Conservation (phyloP, 2,329 filamentous ascomycete species). For the Stemphylium lycopersici region DNA sequence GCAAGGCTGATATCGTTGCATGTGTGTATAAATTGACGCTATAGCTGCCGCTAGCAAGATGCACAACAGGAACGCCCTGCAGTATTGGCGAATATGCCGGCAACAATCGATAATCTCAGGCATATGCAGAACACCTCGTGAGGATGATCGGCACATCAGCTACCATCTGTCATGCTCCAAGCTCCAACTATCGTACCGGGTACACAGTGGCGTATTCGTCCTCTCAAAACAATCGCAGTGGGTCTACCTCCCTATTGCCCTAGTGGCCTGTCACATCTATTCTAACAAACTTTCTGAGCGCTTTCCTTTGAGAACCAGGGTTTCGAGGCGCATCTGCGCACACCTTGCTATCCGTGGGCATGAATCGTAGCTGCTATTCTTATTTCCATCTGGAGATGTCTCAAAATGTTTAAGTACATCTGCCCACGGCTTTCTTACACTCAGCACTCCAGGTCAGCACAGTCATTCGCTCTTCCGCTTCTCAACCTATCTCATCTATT, state of each 20-base stretch:
- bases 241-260: constrained; percentile 23
- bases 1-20: not conserved
- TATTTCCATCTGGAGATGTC: constrained; percentile 3
- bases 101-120: not conserved
- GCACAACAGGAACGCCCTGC: constrained; percentile 1
- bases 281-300: constrained; percentile 10
- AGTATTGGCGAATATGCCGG: not conserved
- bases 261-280: constrained; percentile 23
- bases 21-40: not conserved
- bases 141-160: constrained; percentile 18
- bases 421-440: constrained; percentile 4
- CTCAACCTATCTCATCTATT: not conserved
- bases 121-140: not conserved
- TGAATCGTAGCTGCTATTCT: constrained; percentile 25
- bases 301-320: constrained; percentile 14
- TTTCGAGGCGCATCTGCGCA: constrained; percentile 13
- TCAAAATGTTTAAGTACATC: constrained; percentile 30
- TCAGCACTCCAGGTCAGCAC: constrained; percentile 14
- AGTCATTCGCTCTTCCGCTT: constrained; percentile 20
- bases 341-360: constrained; percentile 2
- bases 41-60: not conserved
- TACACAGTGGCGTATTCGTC: constrained; percentile 20
- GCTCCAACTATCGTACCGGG: constrained; percentile 16
- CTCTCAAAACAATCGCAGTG: constrained; percentile 21
- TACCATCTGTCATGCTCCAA: constrained; percentile 22